Conservation (phyloP, 192 early-diverging fungal species). For the Thoreauomyces humboldtii region DNA sequence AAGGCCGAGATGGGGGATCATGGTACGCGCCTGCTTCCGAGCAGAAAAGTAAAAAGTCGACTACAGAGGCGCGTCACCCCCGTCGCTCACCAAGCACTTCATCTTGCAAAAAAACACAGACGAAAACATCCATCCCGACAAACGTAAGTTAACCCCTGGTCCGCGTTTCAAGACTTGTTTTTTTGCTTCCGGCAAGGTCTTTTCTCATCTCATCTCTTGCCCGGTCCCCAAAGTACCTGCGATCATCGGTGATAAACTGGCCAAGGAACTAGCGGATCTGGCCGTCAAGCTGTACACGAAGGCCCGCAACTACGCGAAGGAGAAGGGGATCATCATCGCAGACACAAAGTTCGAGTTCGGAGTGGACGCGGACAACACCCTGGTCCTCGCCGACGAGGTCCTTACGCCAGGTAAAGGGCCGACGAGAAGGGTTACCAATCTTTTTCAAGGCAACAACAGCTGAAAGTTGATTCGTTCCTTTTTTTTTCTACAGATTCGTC, state of each 20-base stretch:
- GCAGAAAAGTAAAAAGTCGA: neutral
- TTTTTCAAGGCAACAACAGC: too few relatives aligned
- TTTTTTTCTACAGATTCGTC: slow-evolving; percentile 78
- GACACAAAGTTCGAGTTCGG: slow-evolving; percentile 99
- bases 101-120: slow-evolving; percentile 48
- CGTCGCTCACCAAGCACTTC: neutral
- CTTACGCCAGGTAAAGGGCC: slow-evolving; percentile 78
- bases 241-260: slow-evolving; percentile 79
- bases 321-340: slow-evolving; percentile 94
- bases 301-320: slow-evolving; percentile 79
- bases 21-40: slow-evolving; percentile 43
- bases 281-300: slow-evolving; percentile 81
- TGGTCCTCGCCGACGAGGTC: slow-evolving; percentile 93
- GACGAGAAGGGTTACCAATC: too few relatives aligned
- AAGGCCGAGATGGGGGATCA: slow-evolving; percentile 99
- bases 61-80: neutral
- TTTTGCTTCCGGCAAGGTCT: too few relatives aligned
- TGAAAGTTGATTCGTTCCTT: too few relatives aligned
- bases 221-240: slow-evolving; percentile 38
- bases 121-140: slow-evolving; percentile 96
- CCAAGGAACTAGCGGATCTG: slow-evolving; percentile 69
- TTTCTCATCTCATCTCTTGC: neutral
- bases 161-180: neutral
- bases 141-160: slow-evolving; percentile 43
- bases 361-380: slow-evolving; percentile 71